A percentile compares a stretch with the other conserved stretches of the same genome.
Evolutionary conservation across 306 rosid genomes (phyloP).

Genomic region (Psophocarpus tetragonolobus): DNA sequence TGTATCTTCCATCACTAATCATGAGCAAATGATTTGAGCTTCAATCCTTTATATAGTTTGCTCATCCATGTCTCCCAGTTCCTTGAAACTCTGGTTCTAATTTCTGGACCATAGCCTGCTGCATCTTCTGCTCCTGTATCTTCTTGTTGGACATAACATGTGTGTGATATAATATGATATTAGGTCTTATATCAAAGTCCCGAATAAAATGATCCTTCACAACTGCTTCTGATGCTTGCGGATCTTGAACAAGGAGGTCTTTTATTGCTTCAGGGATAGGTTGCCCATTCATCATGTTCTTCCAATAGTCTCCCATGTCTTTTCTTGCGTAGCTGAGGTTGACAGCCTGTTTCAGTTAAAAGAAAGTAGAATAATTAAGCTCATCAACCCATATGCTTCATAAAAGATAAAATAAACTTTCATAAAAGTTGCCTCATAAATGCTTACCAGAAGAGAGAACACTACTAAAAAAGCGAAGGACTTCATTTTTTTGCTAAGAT

Average conservation of each 20-base stretch:
- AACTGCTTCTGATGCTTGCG: not conserved
- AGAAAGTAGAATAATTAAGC: not conserved
- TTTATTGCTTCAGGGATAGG: not conserved
- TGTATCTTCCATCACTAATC: not conserved
- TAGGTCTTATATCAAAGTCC: not conserved
- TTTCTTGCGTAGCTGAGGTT: not conserved
- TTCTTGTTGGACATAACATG: not conserved
- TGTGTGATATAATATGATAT: not conserved
- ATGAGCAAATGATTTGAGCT: not conserved
- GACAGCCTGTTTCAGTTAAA: not conserved
- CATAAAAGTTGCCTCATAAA: slow-evolving; percentile 27
- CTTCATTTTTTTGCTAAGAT: slow-evolving; percentile 46
- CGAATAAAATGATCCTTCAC: not conserved
- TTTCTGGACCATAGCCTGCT: slow-evolving; percentile 17
- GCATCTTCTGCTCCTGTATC: not conserved
- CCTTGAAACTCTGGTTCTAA: slow-evolving; percentile 30
- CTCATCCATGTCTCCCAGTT: slow-evolving; percentile 30
- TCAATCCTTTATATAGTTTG: slow-evolving; percentile 10
- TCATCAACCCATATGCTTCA: not conserved
- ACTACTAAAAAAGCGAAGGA: slow-evolving; percentile 40
- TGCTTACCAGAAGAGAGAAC: slow-evolving; percentile 61
- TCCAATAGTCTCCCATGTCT: slow-evolving; percentile 4
- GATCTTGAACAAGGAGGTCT: not conserved
- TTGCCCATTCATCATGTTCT: not conserved
- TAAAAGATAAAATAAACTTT: not conserved